Evolutionary conservation across 345 rosid species (phyloP), one percentile per base, ranked within the genome.

Genomic region (Heritiera littoralis): DNA sequence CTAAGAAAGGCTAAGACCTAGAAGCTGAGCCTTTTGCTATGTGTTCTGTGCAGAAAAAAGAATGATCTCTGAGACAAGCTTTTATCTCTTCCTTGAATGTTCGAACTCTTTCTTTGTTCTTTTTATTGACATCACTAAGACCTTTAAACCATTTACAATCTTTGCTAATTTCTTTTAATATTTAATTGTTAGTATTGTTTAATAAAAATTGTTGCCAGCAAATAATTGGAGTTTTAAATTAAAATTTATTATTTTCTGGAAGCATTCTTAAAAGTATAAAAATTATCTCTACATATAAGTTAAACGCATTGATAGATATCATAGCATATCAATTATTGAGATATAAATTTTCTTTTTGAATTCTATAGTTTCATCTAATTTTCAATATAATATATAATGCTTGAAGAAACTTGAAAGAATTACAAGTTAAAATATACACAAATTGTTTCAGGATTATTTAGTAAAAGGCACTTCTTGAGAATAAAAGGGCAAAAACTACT

Each of bases 1-100:
- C 54, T 23, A 70, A 48, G 55, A 46, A 23, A 6, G 58, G 35
- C 40, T 69, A 56, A 5, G 73, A 83, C 35, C 72, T 43, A 41
- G 18, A 55, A 81, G 46, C 43, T 74, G 20, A 58, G 56, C 69
- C 66, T 74, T 74, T 40, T 1, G 28, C 40, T 14, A 58, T 13
- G 52, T 58, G 12, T 7, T 59, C 14, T 14, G 7, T 58, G 77
- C 9, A 20, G 18, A 18, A n/a, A 9, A 59, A 61, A 56, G 11
- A 43, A 56, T 8, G 12, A 41, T 9, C 51, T 61, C 30, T 0
- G 20, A 45, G 15, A 28, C 69, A 61, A 61, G 59, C 41, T 45
- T 72, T 72, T 32, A 28, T 54, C 40, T 60, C 71, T 61, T 63
- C 17, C 71, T 48, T 45, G 43, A 46, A 54, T 54, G 58, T 15